Evolutionary conservation across 2,329 filamentous ascomycete genomes (phyloP), one percentile per base, ranked within the genome.

Genomic region (Alternaria angustiovoidea): DNA sequence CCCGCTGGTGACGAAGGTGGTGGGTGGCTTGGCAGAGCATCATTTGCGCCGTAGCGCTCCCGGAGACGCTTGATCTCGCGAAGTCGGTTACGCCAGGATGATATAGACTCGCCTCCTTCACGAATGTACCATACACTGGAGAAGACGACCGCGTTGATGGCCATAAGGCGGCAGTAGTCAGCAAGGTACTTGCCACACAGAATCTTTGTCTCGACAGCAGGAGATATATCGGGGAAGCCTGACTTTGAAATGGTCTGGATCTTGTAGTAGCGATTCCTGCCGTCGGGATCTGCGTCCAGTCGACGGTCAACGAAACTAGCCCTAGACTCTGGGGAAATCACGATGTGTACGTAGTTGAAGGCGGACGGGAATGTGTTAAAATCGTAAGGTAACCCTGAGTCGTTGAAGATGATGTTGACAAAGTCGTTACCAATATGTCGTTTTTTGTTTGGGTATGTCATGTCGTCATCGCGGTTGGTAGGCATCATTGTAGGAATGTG

Each of bases 401-500:
- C 93, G 77, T 99, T 99, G 85, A 96, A 99, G 59, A 99, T 90
- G 69, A 99, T 96, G 75, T 97, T 98, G 75, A 99, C 95, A 77
- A 92, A 96, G 78, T 98, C 95, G 74, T 99, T 99, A 59, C 95
- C 95, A 62, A 98, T 95, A 74, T 98, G 96, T 3, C 89, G 86
- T 80, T 99, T 99, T 82, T 99, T 99, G 76, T 88, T 86, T 63
- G 90, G 89, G 73, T 78, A 75, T 24, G 90, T 93, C 63, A 88
- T 85, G 70, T 97, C 93, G 30, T 87, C 85, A 54, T 93, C 88
- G 14, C 90, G 82, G 73, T 96, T 87, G 9, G 93, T 97, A 1
- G 95, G 95, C 95, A 99, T 99, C 85, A 98, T 93, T 4, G 94
- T 99, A 5, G 92, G 93, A 55, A 98, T 90, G 75, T 98, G 95